phyloP scores from a whole-genome alignment of 75 land plant species.

The Cryptomeria japonica region DNA sequence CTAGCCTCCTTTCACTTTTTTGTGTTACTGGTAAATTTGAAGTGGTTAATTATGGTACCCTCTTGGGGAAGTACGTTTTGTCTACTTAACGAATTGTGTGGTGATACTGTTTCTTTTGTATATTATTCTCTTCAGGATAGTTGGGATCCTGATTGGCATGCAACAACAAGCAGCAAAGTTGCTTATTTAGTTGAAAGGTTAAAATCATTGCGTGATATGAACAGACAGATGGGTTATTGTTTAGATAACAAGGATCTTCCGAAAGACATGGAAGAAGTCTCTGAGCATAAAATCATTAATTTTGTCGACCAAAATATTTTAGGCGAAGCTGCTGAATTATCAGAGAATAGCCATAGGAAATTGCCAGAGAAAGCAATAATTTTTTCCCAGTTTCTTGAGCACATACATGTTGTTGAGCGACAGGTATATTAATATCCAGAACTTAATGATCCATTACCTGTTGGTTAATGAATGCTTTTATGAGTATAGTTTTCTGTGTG shows the following conservation, averaged over 20 bases:
- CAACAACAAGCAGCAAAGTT: constrained; percentile 97
- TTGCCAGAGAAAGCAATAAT: constrained; percentile 78
- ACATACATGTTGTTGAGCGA: constrained; percentile 90
- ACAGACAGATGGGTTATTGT: constrained; percentile 18
- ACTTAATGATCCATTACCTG: not conserved
- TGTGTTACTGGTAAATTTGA: not conserved
- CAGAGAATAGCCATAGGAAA: constrained; percentile 1
- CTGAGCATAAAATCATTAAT: not conserved
- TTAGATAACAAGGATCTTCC: constrained; percentile 8
- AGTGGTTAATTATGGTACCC: not conserved
- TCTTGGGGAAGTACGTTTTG: not conserved
- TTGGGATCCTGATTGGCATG: constrained; percentile 99
- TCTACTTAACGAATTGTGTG: not conserved
- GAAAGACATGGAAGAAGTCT: not conserved
- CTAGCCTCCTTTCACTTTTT: not conserved
- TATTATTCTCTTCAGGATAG: constrained; percentile 53
- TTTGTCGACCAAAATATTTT: not conserved
- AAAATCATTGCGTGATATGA: constrained; percentile 50
- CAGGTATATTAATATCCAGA: constrained; percentile 55
- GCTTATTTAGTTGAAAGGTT: constrained; percentile 71
- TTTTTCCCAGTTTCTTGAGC: constrained; percentile 98
- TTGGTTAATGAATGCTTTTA: not conserved
- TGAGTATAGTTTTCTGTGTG: not conserved
- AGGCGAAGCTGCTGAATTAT: not conserved
- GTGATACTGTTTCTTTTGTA: not conserved